These are phyloP conservation scores for Vanderwaltozyma yarrowii DNA, from an alignment of 805 yeast genomes.

Conservation along the genomic window DNA sequence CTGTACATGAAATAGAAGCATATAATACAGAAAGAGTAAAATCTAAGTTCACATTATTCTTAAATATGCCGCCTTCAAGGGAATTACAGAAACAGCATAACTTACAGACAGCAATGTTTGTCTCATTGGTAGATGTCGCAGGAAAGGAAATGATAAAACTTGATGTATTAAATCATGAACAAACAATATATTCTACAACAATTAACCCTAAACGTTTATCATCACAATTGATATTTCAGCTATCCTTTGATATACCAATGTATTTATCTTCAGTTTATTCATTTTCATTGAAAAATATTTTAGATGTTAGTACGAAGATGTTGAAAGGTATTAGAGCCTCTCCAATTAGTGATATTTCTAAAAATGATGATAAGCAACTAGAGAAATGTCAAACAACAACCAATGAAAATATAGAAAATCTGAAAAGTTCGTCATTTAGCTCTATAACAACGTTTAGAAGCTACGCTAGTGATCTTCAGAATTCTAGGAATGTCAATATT, in stretches of 20 bases:
- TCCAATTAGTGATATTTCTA: no score
- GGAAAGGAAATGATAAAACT: neutral
- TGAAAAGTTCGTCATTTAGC: slow-evolving; percentile 13
- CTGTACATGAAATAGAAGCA: slow-evolving; percentile 53
- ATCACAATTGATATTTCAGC: neutral
- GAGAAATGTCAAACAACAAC: no score
- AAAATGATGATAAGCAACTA: no score
- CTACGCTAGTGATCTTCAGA: slow-evolving; percentile 15
- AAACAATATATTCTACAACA: neutral
- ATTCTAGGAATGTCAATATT: no score
- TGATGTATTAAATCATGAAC: neutral
- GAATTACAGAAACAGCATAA: slow-evolving; percentile 29
- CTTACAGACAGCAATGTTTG: slow-evolving; percentile 39
- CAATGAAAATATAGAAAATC: no score
- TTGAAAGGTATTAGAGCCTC: no score
- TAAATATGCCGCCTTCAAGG: slow-evolving; percentile 43
- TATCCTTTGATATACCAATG: neutral
- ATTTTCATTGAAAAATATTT: no score
- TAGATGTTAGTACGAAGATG: neutral
- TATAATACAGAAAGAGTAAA: slow-evolving; percentile 46
- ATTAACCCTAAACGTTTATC: no score
- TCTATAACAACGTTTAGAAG: slow-evolving; percentile 25
- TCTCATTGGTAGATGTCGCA: neutral
- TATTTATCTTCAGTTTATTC: neutral
- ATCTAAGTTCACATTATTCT: slow-evolving; percentile 54